Evolutionary conservation across 2,329 filamentous ascomycete species (phyloP).

Genomic region (Aspergillus eucalypticola): DNA sequence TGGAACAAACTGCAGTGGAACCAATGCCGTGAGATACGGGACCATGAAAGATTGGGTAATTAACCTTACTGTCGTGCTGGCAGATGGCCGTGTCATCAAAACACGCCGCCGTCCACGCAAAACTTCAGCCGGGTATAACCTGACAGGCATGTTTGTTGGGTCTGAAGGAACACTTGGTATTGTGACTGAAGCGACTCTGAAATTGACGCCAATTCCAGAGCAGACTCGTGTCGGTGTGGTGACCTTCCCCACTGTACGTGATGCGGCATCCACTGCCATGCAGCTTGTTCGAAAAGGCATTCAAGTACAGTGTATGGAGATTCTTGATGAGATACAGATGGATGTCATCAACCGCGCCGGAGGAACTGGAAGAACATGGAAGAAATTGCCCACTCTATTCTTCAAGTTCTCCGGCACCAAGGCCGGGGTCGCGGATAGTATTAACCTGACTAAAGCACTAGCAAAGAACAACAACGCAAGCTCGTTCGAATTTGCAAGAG

Average conservation of each 20-base stretch:
- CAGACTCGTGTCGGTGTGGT: constrained; percentile 66
- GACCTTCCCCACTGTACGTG: constrained; percentile 59
- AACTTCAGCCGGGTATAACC: constrained; percentile 70
- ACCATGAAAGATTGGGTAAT: constrained; percentile 78
- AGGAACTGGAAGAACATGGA: constrained; percentile 53
- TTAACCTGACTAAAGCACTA: constrained; percentile 67
- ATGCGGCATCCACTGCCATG: constrained; percentile 65
- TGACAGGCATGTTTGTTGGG: constrained; percentile 68
- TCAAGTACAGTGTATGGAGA: constrained; percentile 66
- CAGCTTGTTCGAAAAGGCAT: constrained; percentile 65
- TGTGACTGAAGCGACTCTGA: constrained; percentile 69
- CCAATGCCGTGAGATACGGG: constrained; percentile 65
- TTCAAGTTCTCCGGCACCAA: constrained; percentile 72
- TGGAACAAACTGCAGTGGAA: constrained; percentile 66
- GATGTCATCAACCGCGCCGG: constrained; percentile 67
- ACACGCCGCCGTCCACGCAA: constrained; percentile 68
- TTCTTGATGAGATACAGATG: constrained; percentile 65
- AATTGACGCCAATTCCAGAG: constrained; percentile 64
- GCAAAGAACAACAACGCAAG: constrained; percentile 60
- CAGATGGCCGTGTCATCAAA: constrained; percentile 69
- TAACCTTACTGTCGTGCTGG: constrained; percentile 69
- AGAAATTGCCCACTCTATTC: constrained; percentile 44
- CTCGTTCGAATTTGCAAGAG: constrained; percentile 58
- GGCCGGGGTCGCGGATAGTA: constrained; percentile 75
- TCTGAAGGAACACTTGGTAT: constrained; percentile 71